Evolutionary conservation across 164 flowering plant species (phyloP).

Genomic region (Cinnamomum micranthum): DNA sequence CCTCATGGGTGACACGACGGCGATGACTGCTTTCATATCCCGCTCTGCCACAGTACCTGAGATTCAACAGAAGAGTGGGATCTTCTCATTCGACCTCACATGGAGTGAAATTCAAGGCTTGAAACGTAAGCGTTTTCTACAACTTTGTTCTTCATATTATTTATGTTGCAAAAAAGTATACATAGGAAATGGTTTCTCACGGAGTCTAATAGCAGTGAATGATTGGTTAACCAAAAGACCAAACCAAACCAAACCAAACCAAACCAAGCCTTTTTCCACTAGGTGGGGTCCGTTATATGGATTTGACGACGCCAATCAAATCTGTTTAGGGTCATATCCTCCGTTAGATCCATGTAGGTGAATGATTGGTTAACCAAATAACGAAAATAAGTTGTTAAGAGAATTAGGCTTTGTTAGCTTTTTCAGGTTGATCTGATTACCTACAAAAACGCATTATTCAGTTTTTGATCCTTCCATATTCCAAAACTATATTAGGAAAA

Average conservation of each 20-base stretch:
- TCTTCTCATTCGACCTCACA: slow-evolving; percentile 82
- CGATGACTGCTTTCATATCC: slow-evolving; percentile 52
- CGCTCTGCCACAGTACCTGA: slow-evolving; percentile 45
- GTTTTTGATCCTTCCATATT: too few species aligned
- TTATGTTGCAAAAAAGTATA: background rate
- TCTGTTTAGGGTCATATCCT: too few species aligned
- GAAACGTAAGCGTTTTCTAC: slow-evolving; percentile 47
- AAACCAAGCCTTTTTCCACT: too few species aligned
- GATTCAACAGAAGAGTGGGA: slow-evolving; percentile 56
- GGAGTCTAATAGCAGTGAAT: background rate
- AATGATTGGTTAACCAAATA: background rate
- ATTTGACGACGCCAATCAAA: too few species aligned
- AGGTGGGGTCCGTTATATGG: too few species aligned
- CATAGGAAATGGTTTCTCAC: background rate
- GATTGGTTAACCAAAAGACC: background rate
- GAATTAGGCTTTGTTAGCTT: background rate
- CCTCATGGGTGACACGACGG: slow-evolving; percentile 57
- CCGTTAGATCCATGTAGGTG: too few species aligned
- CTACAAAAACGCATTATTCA: too few species aligned
- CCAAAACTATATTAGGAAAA: background rate
- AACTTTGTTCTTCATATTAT: background rate
- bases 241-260: too few species aligned
- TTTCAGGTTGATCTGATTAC: background rate
- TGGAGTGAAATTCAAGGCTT: slow-evolving; percentile 76
- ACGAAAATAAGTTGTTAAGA: too few species aligned